Evolutionary conservation across 2,329 filamentous ascomycete genomes (phyloP).

Genomic region (Gyromitra esculenta): DNA sequence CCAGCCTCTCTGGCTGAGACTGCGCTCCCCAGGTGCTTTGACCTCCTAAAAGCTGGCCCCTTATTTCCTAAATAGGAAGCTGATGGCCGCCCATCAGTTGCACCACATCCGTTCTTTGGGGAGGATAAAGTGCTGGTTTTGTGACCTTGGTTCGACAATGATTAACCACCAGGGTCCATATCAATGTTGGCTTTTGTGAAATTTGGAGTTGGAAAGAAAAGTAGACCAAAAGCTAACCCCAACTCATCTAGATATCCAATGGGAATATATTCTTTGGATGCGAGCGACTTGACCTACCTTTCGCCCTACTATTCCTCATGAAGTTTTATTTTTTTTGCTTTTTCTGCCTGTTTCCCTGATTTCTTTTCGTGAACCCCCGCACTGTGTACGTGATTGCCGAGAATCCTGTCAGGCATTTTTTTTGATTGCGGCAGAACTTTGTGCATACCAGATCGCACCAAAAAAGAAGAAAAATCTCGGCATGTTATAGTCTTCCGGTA

Average conservation of each 20-base stretch:
- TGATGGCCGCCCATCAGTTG: conserved; percentile 41
- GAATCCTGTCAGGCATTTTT: conserved; percentile 45
- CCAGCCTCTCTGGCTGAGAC: conserved; percentile 28
- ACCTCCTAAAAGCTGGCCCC: conserved; percentile 33
- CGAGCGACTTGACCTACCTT: conserved; percentile 27
- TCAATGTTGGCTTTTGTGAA: conserved; percentile 13
- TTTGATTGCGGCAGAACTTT: conserved; percentile 47
- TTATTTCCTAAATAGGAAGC: conserved; percentile 46
- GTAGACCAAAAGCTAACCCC: conserved; percentile 5
- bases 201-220: conserved; percentile 13
- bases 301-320: conserved; percentile 26
- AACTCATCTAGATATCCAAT: conserved; percentile 21
- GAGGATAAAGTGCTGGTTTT: conserved; percentile 33
- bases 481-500: conserved; percentile 48
- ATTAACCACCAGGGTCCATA: conserved; percentile 44
- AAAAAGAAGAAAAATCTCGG: conserved; percentile 44
- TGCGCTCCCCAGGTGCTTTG: conserved; percentile 44
- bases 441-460: conserved; percentile 51
- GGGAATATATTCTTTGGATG: conserved; percentile 1
- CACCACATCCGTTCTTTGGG: conserved; percentile 25
- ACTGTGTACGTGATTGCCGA: conserved; percentile 47
- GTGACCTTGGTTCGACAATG: conserved; percentile 47
- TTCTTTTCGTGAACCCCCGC: conserved; percentile 50
- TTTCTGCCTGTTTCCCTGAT: conserved; percentile 42
- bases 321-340: conserved; percentile 15